A percentile compares a stretch with the other conserved stretches of the same genome.
Evolutionary conservation across 768 basidiomycete species (phyloP).

Genomic region (Russula dissimulans): DNA sequence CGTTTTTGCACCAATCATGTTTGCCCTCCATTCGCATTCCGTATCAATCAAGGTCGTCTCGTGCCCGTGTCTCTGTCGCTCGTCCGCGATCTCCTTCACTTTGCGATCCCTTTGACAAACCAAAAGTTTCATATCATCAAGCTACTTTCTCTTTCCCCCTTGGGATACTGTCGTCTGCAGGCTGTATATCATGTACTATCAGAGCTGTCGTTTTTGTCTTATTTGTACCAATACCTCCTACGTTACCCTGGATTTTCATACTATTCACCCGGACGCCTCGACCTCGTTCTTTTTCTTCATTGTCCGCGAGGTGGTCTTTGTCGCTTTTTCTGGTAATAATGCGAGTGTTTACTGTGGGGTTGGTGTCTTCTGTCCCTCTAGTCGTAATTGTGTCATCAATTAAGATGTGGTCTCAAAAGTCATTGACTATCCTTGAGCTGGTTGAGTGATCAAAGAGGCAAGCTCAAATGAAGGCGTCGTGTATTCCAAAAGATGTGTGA

Average conservation of each 20-base stretch:
- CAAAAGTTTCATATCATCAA: slow-evolving; percentile 16
- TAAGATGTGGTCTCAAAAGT: neutral
- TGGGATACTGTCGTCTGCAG: slow-evolving; percentile 5
- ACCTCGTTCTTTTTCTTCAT: neutral
- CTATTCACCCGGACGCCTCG: slow-evolving; percentile 6
- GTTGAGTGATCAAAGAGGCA: neutral
- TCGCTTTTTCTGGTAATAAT: slow-evolving; percentile 10
- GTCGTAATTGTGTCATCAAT: slow-evolving; percentile 1
- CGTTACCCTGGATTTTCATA: slow-evolving; percentile 17
- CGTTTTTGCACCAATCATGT: slow-evolving; percentile 6
- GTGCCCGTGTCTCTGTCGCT: slow-evolving; percentile 14
- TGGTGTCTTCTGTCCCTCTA: neutral
- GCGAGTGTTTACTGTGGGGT: slow-evolving; percentile 2
- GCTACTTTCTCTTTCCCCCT: neutral
- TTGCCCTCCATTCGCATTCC: slow-evolving; percentile 5
- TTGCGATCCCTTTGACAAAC: slow-evolving; percentile 5
- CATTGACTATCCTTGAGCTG: neutral
- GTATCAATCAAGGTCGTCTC: slow-evolving; percentile 6
- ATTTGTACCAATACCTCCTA: slow-evolving; percentile 17
- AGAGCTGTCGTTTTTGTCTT: slow-evolving; percentile 12
- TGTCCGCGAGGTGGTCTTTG: neutral
- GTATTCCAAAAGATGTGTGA: too few relatives aligned
- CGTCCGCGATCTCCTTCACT: slow-evolving; percentile 4
- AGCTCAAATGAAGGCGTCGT: too few relatives aligned
- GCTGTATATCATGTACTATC: slow-evolving; percentile 18